Base-by-base conservation (phyloP, 352 stramenopile species). In the Pythium guiyangense region DNA sequence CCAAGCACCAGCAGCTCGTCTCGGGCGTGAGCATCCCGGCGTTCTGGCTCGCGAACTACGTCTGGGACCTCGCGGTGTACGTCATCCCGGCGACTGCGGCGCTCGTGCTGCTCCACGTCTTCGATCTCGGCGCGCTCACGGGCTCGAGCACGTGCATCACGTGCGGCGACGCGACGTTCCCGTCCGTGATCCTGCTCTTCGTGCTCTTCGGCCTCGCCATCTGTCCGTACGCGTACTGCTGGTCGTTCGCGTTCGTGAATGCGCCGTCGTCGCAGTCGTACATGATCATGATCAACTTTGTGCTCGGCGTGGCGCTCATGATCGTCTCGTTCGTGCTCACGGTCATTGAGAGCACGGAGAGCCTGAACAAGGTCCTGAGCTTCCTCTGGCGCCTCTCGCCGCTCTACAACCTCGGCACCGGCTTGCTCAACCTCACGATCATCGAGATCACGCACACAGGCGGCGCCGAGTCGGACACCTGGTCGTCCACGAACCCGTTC, bases 31-130 rank as follows among this genome's bases (percentile, higher is more conserved):
- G 31, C 31, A 35, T 35, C 31, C 31, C 31, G 31, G 63, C 92
- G 0, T 99, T 98, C 62, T 99, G 97, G 97, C 47, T 98, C 17
- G 92, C 92, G 15, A 98, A 96, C 35, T 98, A 90, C 61, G 48
- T 94, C 15, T 98, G 90, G 81, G 94, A 98, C 59, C 62, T 96
- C 45, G 49, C 90, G 11, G 90, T 87, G 25, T 98, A 98, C 73
- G 54, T 95, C 42, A 65, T 97, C 0, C 74, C 83, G 22, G 70
- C 71, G 44, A 52, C 56, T 1, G 64, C 68, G 15, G 74, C 69
- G 8, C 56, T 88, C 49, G 43, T 79, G 6, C 57, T 82, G 25
- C 67, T 81, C 48, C 44, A 78, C 31, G 22, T 12, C 3, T 81
- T 70, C 54, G 55, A 67, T 31, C 58, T 81, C n/a, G 57, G 60